Percentiles rank a stretch among this genome's conserved stretches.
phyloP scores from a whole-genome alignment of 2,329 filamentous ascomycete genomes.

The Zymoseptoria brevis region DNA sequence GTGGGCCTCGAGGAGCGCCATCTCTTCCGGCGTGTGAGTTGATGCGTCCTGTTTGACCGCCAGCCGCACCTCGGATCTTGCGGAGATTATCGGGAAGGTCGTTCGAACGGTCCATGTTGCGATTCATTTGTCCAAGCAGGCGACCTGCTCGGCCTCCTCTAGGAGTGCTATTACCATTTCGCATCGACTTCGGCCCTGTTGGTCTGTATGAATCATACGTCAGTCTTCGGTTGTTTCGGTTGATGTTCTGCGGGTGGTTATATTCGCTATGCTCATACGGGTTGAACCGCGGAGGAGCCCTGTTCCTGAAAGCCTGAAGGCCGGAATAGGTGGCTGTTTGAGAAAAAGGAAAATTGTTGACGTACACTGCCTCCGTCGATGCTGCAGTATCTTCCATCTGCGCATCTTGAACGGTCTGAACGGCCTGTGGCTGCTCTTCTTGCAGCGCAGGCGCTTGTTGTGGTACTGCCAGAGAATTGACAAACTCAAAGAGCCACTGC shows the following conservation, averaged over 20 bases:
- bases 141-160: slow-evolving; percentile 60
- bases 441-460: slow-evolving; percentile 13
- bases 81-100: slow-evolving; percentile 63
- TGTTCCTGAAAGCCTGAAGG: not conserved
- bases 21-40: slow-evolving; percentile 63
- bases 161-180: slow-evolving; percentile 52
- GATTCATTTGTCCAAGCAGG: slow-evolving; percentile 66
- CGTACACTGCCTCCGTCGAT: slow-evolving; percentile 38
- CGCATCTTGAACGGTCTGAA: slow-evolving; percentile 47
- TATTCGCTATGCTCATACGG: not conserved
- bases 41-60: slow-evolving; percentile 60
- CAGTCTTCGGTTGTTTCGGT: not conserved
- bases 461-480: slow-evolving; percentile 54
- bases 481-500: slow-evolving; percentile 86
- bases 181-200: slow-evolving; percentile 91
- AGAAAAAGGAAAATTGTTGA: slow-evolving; percentile 8
- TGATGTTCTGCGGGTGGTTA: slow-evolving; percentile 10
- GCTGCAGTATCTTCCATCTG: slow-evolving; percentile 58
- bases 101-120: slow-evolving; percentile 67
- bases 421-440: slow-evolving; percentile 14
- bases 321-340: not conserved
- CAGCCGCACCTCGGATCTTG: slow-evolving; percentile 61
- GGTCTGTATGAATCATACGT: slow-evolving; percentile 51
- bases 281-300: not conserved
- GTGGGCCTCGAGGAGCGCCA: slow-evolving; percentile 58